These are phyloP conservation scores for Epichloe festucae DNA, from an alignment of 2,329 filamentous ascomycete species.

Conservation along the genomic window DNA sequence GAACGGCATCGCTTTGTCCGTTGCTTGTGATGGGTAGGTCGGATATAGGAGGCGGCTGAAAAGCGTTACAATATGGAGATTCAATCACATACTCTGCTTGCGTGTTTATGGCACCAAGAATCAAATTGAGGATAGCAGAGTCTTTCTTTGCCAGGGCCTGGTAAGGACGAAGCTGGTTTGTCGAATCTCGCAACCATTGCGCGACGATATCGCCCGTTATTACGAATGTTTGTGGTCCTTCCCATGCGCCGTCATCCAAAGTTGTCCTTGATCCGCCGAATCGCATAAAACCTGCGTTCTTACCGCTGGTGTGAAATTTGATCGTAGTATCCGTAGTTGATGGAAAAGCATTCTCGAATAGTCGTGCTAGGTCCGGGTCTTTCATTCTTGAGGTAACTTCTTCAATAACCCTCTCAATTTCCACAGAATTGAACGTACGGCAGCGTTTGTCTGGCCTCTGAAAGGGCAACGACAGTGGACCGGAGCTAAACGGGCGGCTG, in stretches of 20 bases:
- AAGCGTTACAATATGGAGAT: slow-evolving; percentile 95
- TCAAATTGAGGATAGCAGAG: slow-evolving; percentile 60
- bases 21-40: slow-evolving; percentile 59
- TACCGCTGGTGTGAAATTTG: slow-evolving; percentile 66
- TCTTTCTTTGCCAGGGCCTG: slow-evolving; percentile 76
- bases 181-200: slow-evolving; percentile 84
- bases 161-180: slow-evolving; percentile 87
- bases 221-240: slow-evolving; percentile 80
- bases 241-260: slow-evolving; percentile 52
- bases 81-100: slow-evolving; percentile 91
- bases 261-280: slow-evolving; percentile 17
- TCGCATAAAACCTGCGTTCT: slow-evolving; percentile 25
- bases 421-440: slow-evolving; percentile 76
- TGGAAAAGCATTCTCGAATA: slow-evolving; percentile 93
- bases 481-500: slow-evolving; percentile 67
- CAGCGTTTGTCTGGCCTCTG: slow-evolving; percentile 73
- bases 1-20: slow-evolving; percentile 71
- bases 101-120: slow-evolving; percentile 89
- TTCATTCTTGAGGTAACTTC: slow-evolving; percentile 69
- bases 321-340: slow-evolving; percentile 77
- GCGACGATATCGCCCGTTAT: slow-evolving; percentile 90
- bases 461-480: slow-evolving; percentile 67
- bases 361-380: slow-evolving; percentile 74
- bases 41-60: slow-evolving; percentile 83
- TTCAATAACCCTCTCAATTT: slow-evolving; percentile 78